Evolutionary conservation across 1,284 basidiomycete species (phyloP), one percentile per base, ranked within the genome.

Genomic region (Apiotrichum akiyoshidainum): DNA sequence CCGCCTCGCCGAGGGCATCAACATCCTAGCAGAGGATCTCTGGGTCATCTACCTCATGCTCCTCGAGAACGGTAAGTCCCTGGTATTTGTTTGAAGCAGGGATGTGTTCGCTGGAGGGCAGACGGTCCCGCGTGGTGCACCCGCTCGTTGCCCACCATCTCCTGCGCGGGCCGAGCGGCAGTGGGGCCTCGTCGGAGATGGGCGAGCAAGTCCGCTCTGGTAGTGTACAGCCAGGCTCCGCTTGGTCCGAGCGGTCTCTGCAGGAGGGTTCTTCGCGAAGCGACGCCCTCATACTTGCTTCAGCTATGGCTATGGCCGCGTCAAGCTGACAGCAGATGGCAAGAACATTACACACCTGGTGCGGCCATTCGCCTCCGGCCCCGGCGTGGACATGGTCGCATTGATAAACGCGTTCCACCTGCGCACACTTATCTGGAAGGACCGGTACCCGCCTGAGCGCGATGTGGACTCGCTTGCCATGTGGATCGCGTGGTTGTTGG

Each of bases 21-120:
- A 58, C 5, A 35, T 71, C 13, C 50, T 42, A 12, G 71, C 72
- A 9, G 61, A 69, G 13, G 76, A 86, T 46, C 75, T 88, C 12
- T 84, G 83, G 79, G 78, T 78, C 0, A 79, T 83, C 0, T 86
- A 85, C 63, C 68, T 87, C 53, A 85, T 90, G 82, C 72, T 88
- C 66, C 75, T 85, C 9, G 89, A 90, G 69, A 87, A 88, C 78
- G 77, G 77, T 76, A 39, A 31, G 26, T 31, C 7, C 4, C 26
- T 7, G 7, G 26, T 31, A 7, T 31, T 31, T 31, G 26, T 3
- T 4, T 4, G 26, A 31, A 31, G 26, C 26, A 31, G 26, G 7
- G 26, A 7, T 7, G 3, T 3, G 26, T 7, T 31, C 26, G 26
- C 26, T 31, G 26, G 26, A 31, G 4, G 7, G 26, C 26, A 31